These are phyloP conservation scores for Suillus discolor DNA, from an alignment of 768 basidiomycete species.

Conservation along the genomic window DNA sequence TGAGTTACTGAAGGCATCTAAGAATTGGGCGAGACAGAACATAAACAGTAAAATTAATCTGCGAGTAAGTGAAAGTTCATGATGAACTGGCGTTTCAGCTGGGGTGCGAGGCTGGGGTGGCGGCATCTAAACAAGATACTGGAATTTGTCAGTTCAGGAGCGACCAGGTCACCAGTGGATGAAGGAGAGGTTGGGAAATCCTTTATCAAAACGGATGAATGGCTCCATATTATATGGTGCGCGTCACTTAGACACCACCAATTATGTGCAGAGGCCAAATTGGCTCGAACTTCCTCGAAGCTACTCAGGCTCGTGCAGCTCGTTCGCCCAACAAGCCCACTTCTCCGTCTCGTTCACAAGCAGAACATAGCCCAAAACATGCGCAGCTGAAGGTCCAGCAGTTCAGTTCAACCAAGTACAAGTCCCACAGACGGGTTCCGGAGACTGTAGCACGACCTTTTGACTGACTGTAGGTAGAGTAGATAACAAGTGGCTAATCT, in stretches of 20 bases:
- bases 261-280: too few relatives aligned
- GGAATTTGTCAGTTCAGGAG: too few relatives aligned
- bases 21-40: constrained; percentile 28
- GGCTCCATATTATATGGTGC: too few relatives aligned
- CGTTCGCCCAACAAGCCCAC: neutral
- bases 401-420: constrained; percentile 15
- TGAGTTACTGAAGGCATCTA: constrained; percentile 46
- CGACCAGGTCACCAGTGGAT: too few relatives aligned
- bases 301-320: constrained; percentile 5
- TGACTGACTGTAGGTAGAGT: neutral
- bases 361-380: constrained; percentile 10
- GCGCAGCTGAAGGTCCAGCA: constrained; percentile 14
- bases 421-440: neutral
- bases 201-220: too few relatives aligned
- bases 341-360: neutral
- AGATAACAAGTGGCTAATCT: neutral
- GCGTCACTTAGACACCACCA: too few relatives aligned
- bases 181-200: too few relatives aligned
- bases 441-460: neutral
- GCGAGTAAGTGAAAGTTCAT: too few relatives aligned
- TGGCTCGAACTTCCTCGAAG: neutral
- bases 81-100: too few relatives aligned
- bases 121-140: too few relatives aligned
- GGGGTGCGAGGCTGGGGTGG: too few relatives aligned
- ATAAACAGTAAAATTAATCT: too few relatives aligned